Percentiles rank a stretch among this genome's conserved stretches.
Evolutionary conservation across 176 grass and related monocot species (phyloP).

Genomic region (Poa annua): DNA sequence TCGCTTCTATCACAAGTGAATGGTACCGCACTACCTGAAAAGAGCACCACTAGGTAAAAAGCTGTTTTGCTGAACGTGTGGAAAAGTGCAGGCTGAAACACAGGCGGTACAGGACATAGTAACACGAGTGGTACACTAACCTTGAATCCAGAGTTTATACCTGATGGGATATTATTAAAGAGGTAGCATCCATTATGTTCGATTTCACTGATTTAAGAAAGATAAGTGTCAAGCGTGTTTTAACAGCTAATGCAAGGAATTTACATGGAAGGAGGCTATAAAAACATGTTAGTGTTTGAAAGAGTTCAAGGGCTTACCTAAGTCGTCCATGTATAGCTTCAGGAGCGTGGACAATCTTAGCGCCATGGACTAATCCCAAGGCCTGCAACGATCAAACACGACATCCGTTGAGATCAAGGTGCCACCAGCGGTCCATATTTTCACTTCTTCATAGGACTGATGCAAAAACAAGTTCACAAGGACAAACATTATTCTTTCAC

Average conservation of each 20-base stretch:
- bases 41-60: slow-evolving; percentile 12
- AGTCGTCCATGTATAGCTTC: slow-evolving; percentile 92
- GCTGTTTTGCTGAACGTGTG: not conserved
- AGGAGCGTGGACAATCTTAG: slow-evolving; percentile 77
- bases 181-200: slow-evolving; percentile 73
- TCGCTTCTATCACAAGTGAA: slow-evolving; percentile 80
- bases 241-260: not conserved
- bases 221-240: not conserved
- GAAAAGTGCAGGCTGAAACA: slow-evolving; percentile 18
- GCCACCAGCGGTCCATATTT: not conserved
- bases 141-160: slow-evolving; percentile 91
- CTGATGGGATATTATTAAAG: slow-evolving; percentile 80
- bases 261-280: not conserved
- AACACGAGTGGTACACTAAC: slow-evolving; percentile 42
- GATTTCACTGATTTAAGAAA: slow-evolving; percentile 72
- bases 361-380: slow-evolving; percentile 88
- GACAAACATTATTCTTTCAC: slow-evolving; percentile 38
- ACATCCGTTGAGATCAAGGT: not conserved
- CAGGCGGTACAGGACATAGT: not conserved
- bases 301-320: slow-evolving; percentile 53
- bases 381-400: slow-evolving; percentile 56
- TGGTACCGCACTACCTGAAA: slow-evolving; percentile 92
- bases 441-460: not conserved
- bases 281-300: not conserved
- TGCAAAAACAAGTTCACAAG: slow-evolving; percentile 29